phyloP scores from a whole-genome alignment of 2,329 filamentous ascomycete genomes.

The Penicillium nordicum region DNA sequence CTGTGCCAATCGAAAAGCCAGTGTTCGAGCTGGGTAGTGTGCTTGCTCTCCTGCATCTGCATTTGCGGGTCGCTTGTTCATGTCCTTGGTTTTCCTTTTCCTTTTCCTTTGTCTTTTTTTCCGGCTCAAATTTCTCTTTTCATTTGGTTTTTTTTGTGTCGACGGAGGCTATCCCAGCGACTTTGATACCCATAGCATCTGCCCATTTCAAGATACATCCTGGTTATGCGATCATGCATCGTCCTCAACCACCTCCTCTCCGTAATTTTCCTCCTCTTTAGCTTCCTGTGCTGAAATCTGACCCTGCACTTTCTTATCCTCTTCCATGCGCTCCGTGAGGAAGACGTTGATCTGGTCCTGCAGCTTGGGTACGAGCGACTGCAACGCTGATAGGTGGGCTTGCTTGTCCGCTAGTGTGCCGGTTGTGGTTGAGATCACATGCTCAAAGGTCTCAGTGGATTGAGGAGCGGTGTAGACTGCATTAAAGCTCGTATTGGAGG shows the following conservation, averaged over 20 bases:
- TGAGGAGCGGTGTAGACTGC: conserved; percentile 32
- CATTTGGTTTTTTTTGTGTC: conserved; percentile 9
- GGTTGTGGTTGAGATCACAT: conserved; percentile 25
- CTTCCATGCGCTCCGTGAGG: conserved; percentile 60
- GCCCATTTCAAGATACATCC: conserved; percentile 23
- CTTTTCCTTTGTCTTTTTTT: neutral
- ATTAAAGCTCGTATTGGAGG: conserved; percentile 14
- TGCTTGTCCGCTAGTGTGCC: conserved; percentile 43
- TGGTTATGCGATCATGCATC: conserved; percentile 47
- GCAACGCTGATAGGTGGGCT: conserved; percentile 53
- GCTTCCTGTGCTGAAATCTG: conserved; percentile 38
- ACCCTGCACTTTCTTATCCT: conserved; percentile 51
- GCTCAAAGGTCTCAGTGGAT: conserved; percentile 32
- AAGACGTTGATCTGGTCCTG: conserved; percentile 59
- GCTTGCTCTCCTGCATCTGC: conserved; percentile 11
- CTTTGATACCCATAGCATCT: conserved; percentile 35
- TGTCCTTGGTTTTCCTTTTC: neutral
- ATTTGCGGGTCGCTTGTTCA: neutral
- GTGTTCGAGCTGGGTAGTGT: conserved; percentile 21
- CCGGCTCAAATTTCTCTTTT: neutral
- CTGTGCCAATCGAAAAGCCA: conserved; percentile 55
- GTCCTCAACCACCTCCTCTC: conserved; percentile 72
- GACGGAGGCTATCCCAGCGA: conserved; percentile 24
- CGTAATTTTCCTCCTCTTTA: conserved; percentile 64
- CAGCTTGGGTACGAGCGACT: conserved; percentile 48